Evolutionary conservation across 1,284 basidiomycete species (phyloP).

Genomic region (Sporisorium scitamineum): DNA sequence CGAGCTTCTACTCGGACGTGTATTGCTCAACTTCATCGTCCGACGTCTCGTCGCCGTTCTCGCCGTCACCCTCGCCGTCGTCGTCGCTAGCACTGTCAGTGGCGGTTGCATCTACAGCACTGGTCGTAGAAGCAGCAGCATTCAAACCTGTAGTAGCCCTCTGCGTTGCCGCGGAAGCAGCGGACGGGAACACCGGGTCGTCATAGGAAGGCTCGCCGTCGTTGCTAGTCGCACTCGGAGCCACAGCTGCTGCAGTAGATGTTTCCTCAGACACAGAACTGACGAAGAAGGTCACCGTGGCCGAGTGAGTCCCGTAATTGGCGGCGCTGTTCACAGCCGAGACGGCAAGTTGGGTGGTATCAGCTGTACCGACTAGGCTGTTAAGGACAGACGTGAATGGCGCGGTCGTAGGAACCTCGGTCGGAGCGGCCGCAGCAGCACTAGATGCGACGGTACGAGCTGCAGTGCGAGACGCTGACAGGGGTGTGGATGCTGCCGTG

Average conservation of each 20-base stretch:
- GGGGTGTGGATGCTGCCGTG: slow-evolving; percentile 3
- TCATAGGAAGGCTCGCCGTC: slow-evolving; percentile 20
- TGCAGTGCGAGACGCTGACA: neutral
- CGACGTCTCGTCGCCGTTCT: neutral
- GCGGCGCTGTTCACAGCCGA: neutral
- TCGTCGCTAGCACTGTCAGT: neutral
- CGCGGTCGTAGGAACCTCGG: neutral
- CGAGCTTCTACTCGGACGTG: slow-evolving; percentile 8
- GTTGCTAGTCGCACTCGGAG: neutral
- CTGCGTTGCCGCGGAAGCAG: neutral
- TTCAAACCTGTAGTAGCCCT: too few species aligned
- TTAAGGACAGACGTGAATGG: neutral
- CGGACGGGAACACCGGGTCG: slow-evolving; percentile 15
- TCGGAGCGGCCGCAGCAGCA: neutral
- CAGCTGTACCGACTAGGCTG: neutral
- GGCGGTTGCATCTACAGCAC: neutral
- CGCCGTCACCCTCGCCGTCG: neutral
- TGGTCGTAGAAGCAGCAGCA: neutral
- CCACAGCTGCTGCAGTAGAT: neutral
- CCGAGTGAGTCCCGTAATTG: slow-evolving; percentile 10
- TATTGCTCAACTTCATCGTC: slow-evolving; percentile 11
- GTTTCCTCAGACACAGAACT: neutral
- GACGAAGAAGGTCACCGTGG: slow-evolving; percentile 6
- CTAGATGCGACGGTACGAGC: neutral
- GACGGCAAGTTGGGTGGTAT: neutral